Conservation (phyloP, 75 land plant genomes). For the Azolla pinnata region DNA sequence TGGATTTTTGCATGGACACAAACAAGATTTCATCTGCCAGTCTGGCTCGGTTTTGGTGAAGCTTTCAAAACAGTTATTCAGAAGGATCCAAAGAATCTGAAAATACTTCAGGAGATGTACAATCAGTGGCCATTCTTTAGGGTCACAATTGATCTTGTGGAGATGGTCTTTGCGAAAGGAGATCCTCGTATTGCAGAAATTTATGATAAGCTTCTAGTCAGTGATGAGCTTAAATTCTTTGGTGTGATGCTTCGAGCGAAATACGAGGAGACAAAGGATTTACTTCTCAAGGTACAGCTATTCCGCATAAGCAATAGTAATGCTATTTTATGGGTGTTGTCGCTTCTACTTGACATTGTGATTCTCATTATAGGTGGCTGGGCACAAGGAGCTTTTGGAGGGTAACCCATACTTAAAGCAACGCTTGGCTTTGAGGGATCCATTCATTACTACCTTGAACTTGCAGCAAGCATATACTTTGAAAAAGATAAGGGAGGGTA, state of each 20-base stretch:
- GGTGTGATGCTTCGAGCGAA: conserved; percentile 47
- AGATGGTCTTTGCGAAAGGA: conserved; percentile 92
- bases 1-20: conserved; percentile 98
- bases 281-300: conserved; percentile 36
- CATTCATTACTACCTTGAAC: conserved; percentile 85
- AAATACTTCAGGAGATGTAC: conserved; percentile 66
- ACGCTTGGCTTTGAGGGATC: conserved; percentile 62
- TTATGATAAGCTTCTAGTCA: conserved; percentile 72
- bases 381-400: conserved; percentile 70
- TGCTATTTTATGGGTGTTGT: background rate
- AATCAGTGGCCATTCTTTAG: conserved; percentile 88
- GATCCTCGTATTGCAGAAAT: conserved; percentile 77
- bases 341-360: background rate
- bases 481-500: conserved; percentile 56
- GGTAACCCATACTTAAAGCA: conserved; percentile 84
- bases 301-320: background rate
- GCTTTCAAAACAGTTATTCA: conserved; percentile 55
- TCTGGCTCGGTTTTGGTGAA: conserved; percentile 87
- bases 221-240: conserved; percentile 45
- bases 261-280: conserved; percentile 54
- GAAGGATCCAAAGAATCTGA: conserved; percentile 43
- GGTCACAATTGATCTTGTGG: conserved; percentile 76
- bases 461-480: conserved; percentile 21
- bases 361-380: conserved; percentile 49
- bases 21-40: conserved; percentile 86